Evolutionary conservation across 208 protist species (phyloP).

Genomic region (Leishmania martiniquensis): DNA sequence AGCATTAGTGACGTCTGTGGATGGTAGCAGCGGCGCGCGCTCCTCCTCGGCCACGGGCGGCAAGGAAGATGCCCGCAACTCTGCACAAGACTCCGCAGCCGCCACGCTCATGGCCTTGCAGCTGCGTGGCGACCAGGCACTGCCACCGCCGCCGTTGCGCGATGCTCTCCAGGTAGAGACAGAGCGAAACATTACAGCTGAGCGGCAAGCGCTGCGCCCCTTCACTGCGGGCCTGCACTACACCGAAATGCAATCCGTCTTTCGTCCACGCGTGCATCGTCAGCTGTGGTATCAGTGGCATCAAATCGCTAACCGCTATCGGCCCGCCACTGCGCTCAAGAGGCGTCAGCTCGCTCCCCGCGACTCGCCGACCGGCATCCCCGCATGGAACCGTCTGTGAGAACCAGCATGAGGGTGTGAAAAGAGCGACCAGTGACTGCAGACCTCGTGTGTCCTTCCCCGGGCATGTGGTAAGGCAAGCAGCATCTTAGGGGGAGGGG

Average conservation of each 20-base stretch:
- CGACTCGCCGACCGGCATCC: constrained; percentile 89
- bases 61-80: constrained; percentile 9
- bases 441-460: background rate
- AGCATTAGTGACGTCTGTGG: too few species aligned
- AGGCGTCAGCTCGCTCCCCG: constrained; percentile 82
- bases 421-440: background rate
- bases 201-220: constrained; percentile 51
- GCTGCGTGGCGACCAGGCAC: constrained; percentile 76
- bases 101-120: constrained; percentile 59
- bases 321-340: constrained; percentile 80
- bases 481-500: background rate
- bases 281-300: constrained; percentile 93
- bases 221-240: constrained; percentile 81
- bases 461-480: background rate
- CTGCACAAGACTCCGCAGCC: constrained; percentile 33
- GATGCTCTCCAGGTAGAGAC: constrained; percentile 59
- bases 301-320: constrained; percentile 88
- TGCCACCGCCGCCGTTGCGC: constrained; percentile 47
- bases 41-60: background rate
- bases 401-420: too few species aligned
- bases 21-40: background rate
- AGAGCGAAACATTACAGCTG: constrained; percentile 44
- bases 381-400: constrained; percentile 87
- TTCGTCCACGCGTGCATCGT: constrained; percentile 87
- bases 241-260: constrained; percentile 82